Base-by-base conservation (phyloP, 805 yeast genomes). In the Candida insectorum region DNA sequence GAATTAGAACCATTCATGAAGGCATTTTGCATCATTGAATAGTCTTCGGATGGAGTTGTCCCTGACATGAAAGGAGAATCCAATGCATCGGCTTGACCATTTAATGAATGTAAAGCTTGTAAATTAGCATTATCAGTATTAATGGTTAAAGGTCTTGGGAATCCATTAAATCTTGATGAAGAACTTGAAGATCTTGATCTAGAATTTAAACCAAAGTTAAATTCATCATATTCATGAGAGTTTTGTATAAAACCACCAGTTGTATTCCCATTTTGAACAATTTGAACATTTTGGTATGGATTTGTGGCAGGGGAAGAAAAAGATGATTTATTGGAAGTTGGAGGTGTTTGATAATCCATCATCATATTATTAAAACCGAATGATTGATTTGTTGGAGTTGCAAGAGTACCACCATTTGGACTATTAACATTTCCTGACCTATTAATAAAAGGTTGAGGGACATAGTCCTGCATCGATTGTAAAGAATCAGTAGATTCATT, bases 11-110 rank as follows among this genome's bases (percentile, higher is more conserved):
- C 31, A 16, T 19, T 28, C 28, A 28, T 31, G 16, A 35, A 35
- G 11, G 27, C 32, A 23, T 31, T 35, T 26, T 44, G 47, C 58
- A 58, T 39, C 54, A 58, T 10, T 56, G 56, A 31, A 43, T 41
- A 55, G 29, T 65, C 70, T 7, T 65, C 70, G 4, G 58, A 45
- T 4, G 62, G 62, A 2, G 58, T 53, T 3, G 58, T 49, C 4
- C 69, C 65, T 10, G 67, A 59, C 54, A 61, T 57, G 40, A 66
- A 66, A 15, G 71, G 73, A 5, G 69, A 61, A 33, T 65, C 68
- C 33, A 65, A 54, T 5, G 60, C 40, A 16, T 41, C 49, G 14
- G 33, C 31, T 30, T 28, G 31, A 18, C 55, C 59, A 27, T 47
- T 49, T 33, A 49, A 37, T 8, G 49, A 40, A 31, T 52, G 49